Base-by-base conservation (phyloP, 2,329 filamentous ascomycete species). In the Aspergillus fructus region DNA sequence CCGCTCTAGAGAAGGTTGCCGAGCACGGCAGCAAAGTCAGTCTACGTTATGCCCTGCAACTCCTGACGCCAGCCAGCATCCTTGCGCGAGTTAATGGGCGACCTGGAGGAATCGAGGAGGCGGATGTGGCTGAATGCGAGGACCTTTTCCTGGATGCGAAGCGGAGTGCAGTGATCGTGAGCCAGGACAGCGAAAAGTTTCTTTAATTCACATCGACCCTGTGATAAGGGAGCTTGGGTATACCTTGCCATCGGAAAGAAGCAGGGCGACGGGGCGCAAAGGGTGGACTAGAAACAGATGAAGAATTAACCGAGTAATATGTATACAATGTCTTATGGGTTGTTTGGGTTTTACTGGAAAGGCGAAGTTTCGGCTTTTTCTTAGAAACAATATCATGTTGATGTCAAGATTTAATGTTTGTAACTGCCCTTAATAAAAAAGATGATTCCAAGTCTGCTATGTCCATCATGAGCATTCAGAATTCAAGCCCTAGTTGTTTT, bases 41-140 rank as follows among this genome's bases (percentile, higher is more conserved):
- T 73, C 76, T 99, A 77, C 83, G 94, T 65, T 99, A 99, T 78
- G 93, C 93, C 65, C 80, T 99, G 72, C 94, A 97, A 78, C 79
- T 99, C 65, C 81, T 99, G 66, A 90, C 92, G 24, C 93, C 93
- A 2, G 89, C 92, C 52, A 93, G 90, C 75, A 96, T 97, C 75
- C 83, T 97, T 68, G 91, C 93, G 59, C 89, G 90, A 71, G 90
- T 94, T 70, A 90, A 89, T 72, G 89, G 89, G 59, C 86, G 87
- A 68, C 83, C 81, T 62, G 87, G 90, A 70, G 74, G 73, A 5
- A 92, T 93, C 68, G 89, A 92, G 68, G 79, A 90, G 56, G 83
- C 86, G 68, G 90, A 93, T 74, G 85, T 94, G 63, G 84, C 83
- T 15, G 90, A 94, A 77, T 93, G 89, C 72, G 89, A 93, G 73